Conservation (phyloP, 2,329 filamentous ascomycete genomes). For the Pseudogymnoascus destructans region DNA sequence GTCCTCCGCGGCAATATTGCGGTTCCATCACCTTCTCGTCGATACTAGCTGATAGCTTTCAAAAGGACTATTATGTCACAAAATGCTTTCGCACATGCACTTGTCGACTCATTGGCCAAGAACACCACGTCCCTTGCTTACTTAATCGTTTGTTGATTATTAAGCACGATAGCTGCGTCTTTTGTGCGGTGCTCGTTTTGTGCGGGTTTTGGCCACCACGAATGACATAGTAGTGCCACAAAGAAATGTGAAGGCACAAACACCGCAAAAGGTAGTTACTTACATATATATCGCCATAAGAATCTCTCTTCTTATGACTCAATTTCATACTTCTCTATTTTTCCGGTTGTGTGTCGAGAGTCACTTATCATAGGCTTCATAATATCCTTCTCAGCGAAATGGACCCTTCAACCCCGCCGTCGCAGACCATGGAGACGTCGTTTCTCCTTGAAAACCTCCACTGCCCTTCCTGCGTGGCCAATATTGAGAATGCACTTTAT, state of each 20-base stretch:
- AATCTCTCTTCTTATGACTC: constrained; percentile 1
- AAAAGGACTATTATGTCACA: not conserved
- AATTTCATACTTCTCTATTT: not conserved
- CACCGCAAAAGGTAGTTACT: not conserved
- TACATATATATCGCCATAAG: constrained; percentile 4
- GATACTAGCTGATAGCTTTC: not conserved
- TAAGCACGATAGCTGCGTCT: not conserved
- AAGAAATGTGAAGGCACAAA: constrained; percentile 5
- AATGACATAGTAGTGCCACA: constrained; percentile 2
- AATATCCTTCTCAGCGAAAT: constrained; percentile 1
- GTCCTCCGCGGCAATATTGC: not conserved
- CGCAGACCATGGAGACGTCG: constrained; percentile 24
- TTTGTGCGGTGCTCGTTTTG: constrained; percentile 5
- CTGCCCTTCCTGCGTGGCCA: constrained; percentile 59
- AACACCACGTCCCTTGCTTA: not conserved
- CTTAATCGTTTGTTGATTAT: not conserved
- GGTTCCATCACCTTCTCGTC: not conserved
- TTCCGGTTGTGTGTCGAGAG: not conserved
- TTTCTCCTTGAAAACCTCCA: constrained; percentile 64
- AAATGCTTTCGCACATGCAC: not conserved
- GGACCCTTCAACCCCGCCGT: constrained; percentile 18
- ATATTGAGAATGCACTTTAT: constrained; percentile 46
- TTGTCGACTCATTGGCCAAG: not conserved
- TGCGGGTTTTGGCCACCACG: not conserved
- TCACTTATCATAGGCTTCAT: constrained; percentile 5